Evolutionary conservation across 768 basidiomycete genomes (phyloP).

Genomic region (Clavulina sp.): DNA sequence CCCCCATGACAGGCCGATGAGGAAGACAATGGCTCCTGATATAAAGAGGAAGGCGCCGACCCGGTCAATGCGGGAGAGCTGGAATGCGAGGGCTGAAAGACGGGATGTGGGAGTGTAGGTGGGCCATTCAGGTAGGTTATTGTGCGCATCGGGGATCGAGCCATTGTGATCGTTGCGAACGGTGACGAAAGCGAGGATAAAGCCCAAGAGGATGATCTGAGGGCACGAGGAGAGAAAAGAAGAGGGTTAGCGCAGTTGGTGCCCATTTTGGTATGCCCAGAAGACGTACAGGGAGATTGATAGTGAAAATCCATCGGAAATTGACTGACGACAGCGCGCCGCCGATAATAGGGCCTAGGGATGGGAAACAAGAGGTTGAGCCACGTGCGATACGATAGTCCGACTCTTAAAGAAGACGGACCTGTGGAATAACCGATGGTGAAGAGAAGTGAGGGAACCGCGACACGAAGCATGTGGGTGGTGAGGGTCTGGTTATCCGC

Average conservation of each 20-base stretch:
- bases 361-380: constrained; percentile 1
- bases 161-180: constrained; percentile 18
- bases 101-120: constrained; percentile 4
- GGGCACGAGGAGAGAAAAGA: not conserved
- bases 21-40: constrained; percentile 26
- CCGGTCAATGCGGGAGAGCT: constrained; percentile 28
- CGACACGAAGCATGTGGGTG: constrained; percentile 26
- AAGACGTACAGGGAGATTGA: constrained; percentile 29
- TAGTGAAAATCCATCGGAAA: constrained; percentile 39
- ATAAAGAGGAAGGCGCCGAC: constrained; percentile 30
- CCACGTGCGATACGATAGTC: not conserved
- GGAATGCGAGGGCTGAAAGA: constrained; percentile 3
- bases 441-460: constrained; percentile 28
- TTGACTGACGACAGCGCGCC: constrained; percentile 24
- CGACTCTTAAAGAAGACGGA: not conserved
- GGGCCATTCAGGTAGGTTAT: not conserved
- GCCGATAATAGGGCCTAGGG: constrained; percentile 28
- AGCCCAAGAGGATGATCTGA: constrained; percentile 16
- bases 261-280: no score
- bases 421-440: constrained; percentile 20
- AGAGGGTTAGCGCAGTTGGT: not conserved
- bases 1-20: constrained; percentile 37
- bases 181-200: constrained; percentile 26
- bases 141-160: constrained; percentile 6
- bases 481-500: constrained; percentile 28